Evolutionary conservation across 768 basidiomycete species (phyloP).

Genomic region (Erythrobasidium yunnanense): DNA sequence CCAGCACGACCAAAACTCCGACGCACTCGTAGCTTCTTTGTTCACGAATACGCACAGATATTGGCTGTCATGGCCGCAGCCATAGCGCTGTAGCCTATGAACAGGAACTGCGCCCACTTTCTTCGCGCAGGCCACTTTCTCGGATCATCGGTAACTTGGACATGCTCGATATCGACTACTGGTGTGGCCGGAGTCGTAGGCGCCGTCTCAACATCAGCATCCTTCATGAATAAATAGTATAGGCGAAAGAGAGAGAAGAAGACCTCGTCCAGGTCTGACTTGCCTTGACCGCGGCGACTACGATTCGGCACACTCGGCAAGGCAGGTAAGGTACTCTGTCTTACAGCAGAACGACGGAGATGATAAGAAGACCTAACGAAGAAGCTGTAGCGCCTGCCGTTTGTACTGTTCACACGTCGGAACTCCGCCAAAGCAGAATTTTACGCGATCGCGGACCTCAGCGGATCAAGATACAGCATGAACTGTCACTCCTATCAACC

Average conservation of each 20-base stretch:
- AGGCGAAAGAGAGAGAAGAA: neutral
- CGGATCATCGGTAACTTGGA: constrained; percentile 33
- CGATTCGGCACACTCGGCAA: no score
- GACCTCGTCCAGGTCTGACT: neutral
- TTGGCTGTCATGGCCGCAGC: constrained; percentile 27
- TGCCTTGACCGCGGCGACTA: neutral
- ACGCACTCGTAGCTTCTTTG: no score
- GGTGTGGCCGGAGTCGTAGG: neutral
- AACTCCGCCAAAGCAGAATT: no score
- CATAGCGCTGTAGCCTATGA: constrained; percentile 26
- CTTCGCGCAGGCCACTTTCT: constrained; percentile 15
- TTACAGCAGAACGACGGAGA: no score
- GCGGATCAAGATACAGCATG: no score
- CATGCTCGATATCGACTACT: constrained; percentile 29
- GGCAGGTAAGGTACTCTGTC: no score
- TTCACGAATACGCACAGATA: constrained; percentile 22
- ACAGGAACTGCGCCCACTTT: constrained; percentile 25
- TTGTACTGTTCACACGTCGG: no score
- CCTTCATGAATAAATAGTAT: neutral
- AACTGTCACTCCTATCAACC: no score
- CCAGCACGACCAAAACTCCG: no score
- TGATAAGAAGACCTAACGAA: no score
- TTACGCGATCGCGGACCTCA: no score
- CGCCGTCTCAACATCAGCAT: neutral
- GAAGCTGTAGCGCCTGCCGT: no score